Evolutionary conservation across 108 stramenopile species (phyloP), one percentile per base, ranked within the genome.

Genomic region (Cyclostephanos invisitatus): DNA sequence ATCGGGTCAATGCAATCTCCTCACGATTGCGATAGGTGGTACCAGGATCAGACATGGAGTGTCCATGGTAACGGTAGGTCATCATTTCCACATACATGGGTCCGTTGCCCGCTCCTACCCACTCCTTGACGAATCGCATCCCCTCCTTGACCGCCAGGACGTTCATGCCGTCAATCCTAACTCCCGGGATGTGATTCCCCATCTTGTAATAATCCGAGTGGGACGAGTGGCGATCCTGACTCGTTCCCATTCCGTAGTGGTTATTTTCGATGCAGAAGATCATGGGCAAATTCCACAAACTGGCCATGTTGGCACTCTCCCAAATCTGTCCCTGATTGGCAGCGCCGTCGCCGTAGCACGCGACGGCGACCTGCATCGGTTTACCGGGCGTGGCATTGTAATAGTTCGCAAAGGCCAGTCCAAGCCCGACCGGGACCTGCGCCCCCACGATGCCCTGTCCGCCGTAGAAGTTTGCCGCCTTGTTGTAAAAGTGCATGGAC

Each of bases 271-370:
- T 98, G 82, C 95, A 96, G 79, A 97, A 98, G 71, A 99, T 97
- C 92, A 97, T 96, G 59, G 99, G 99, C 71, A 99, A 76, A 68
- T 95, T 93, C 97, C 98, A 97, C 28, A 96, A 82, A 44, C 74
- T 73, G 32, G 89, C 84, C 97, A 98, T 97, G 84, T 97, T 98
- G 83, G 96, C 97, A 38, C 96, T 73, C 82, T 99, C 99, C 98
- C 98, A 99, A 83, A 98, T 93, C 85, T 99, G 99, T 59, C 99
- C 99, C 89, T 99, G 99, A 86, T 99, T 99, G 78, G 99, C 99
- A 20, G 98, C 98, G 50, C 99, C 99, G 71, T 99, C 99, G 38
- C 99, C 99, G 75, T 97, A 99, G 65, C 95, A 95, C n/a, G 93
- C 96, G 74, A 99, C 87, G 67, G 98, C 96, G 18, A 98, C 93